Percentiles rank a stretch among this genome's conserved stretches.
phyloP scores from a whole-genome alignment of 352 stramenopile species.

The Labyrinthula sp. region DNA sequence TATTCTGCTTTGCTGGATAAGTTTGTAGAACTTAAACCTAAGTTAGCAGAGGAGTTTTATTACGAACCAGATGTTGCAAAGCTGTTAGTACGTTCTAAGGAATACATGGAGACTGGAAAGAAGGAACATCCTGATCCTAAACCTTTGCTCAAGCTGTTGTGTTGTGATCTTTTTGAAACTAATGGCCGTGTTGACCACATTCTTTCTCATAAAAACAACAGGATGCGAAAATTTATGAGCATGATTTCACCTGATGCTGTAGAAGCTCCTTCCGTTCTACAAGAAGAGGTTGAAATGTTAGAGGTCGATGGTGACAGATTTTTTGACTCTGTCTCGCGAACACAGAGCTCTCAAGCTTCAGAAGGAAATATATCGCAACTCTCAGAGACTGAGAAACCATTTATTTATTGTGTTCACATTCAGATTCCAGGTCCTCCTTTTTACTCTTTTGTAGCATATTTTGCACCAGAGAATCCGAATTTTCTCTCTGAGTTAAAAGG shows the following conservation, averaged over 20 bases:
- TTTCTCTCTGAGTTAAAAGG: background rate
- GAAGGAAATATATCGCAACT: too few relatives aligned
- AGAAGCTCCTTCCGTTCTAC: too few relatives aligned
- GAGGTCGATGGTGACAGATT: too few relatives aligned
- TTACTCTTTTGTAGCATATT: conserved; percentile 51
- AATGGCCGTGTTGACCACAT: conserved; percentile 42
- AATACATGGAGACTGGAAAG: conserved; percentile 42
- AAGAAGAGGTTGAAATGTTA: too few relatives aligned
- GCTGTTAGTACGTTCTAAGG: conserved; percentile 41
- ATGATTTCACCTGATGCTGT: too few relatives aligned
- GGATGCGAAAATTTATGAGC: conserved; percentile 41
- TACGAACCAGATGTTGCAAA: conserved; percentile 39
- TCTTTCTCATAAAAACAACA: conserved; percentile 37
- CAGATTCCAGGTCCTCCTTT: conserved; percentile 48
- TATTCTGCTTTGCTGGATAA: too few relatives aligned
- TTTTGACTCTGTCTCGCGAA: too few relatives aligned
- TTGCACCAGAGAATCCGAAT: too few relatives aligned
- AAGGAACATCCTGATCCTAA: conserved; percentile 39
- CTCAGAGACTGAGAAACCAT: conserved; percentile 40
- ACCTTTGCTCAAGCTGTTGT: too few relatives aligned
- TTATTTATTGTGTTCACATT: conserved; percentile 60
- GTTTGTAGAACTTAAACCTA: too few relatives aligned
- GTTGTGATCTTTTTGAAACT: conserved; percentile 39
- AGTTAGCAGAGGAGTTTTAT: conserved; percentile 31
- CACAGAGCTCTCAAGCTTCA: too few relatives aligned